Evolutionary conservation across 495 filamentous ascomycete genomes (phyloP), one percentile per base, ranked within the genome.

Genomic region (Tuber calosporum): DNA sequence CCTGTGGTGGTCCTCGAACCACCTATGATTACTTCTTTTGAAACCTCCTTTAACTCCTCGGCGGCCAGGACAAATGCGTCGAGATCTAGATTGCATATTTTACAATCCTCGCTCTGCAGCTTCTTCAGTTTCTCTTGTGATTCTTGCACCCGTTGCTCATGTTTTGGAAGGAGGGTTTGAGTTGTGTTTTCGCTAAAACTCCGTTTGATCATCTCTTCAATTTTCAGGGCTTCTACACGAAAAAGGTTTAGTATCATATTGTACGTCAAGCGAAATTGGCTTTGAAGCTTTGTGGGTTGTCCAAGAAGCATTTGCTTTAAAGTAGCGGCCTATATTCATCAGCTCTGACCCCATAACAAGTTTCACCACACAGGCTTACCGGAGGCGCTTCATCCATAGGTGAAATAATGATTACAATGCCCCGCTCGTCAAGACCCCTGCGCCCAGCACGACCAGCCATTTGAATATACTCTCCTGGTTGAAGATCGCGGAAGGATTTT

Each of bases 161-260:
- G 94, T 82, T 97, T 93, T 1, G 95, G 95, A 17, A 98, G 85
- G 42, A 98, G 84, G 74, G 96, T 94, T 79, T 98, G 96, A 0
- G 96, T 97, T n/a, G 93, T 93, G 84, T 99, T 95, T 83, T 99
- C 95, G 73, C 93, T 96, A 86, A 99, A 99, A 82, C 93, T 97
- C 76, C 95, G 89, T 86, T 99, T 99, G 84, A 99, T 99, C 95
- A 99, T 99, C 83, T 99, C 95, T 83, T 99, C 95, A 77, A 99
- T 98, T 84, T 97, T 98, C 72, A 99, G 84, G 9, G 95, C 96
- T 83, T 99, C 95, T 26, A 99, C 95, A 30, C 95, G 90, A 34
- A 99, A 85, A 11, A 99, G 87, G 79, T 98, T 99, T 66, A 99
- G 85, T 58, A 99, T 99, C 95, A 99, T 99, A 82, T 97, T 98